Conservation (phyloP, 2,329 filamentous ascomycete species). For the Aspergillus hortae region DNA sequence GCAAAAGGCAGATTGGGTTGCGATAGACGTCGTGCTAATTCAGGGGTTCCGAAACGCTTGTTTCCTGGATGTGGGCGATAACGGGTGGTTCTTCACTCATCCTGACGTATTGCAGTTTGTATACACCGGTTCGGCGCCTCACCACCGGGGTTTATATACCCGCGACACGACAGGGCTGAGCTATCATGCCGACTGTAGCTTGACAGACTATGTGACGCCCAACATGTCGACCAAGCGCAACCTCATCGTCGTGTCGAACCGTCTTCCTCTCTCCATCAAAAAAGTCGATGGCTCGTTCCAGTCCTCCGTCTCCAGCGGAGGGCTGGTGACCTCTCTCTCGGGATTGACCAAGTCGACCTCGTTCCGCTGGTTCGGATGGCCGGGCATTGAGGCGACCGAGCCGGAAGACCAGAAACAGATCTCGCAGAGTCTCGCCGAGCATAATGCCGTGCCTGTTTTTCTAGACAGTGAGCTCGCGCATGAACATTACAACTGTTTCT, state of each 20-base stretch:
- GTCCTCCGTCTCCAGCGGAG: slow-evolving; percentile 87
- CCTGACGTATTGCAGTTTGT: background rate
- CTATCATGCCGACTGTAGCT: too few relatives aligned
- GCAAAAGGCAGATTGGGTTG: too few relatives aligned
- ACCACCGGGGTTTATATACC: background rate
- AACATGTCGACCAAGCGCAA: slow-evolving; percentile 19
- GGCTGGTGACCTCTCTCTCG: slow-evolving; percentile 83
- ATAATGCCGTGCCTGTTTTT: slow-evolving; percentile 82
- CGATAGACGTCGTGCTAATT: too few relatives aligned
- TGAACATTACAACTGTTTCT: slow-evolving; percentile 93
- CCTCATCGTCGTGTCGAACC: slow-evolving; percentile 78
- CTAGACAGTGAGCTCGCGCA: slow-evolving; percentile 83
- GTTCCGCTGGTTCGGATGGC: slow-evolving; percentile 97
- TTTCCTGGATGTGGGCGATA: too few relatives aligned
- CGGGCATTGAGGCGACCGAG: slow-evolving; percentile 80
- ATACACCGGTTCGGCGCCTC: background rate
- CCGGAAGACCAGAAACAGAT: slow-evolving; percentile 64
- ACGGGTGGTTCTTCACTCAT: background rate
- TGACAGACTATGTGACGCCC: background rate
- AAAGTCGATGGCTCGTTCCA: slow-evolving; percentile 74
- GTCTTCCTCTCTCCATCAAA: slow-evolving; percentile 89
- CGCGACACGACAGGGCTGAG: background rate
- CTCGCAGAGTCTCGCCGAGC: slow-evolving; percentile 68
- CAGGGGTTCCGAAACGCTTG: too few relatives aligned
- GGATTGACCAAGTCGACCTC: slow-evolving; percentile 83